Percentiles rank a stretch among this genome's conserved stretches.
phyloP scores from a whole-genome alignment of 2,329 filamentous ascomycete species.

The Ustulina deusta region DNA sequence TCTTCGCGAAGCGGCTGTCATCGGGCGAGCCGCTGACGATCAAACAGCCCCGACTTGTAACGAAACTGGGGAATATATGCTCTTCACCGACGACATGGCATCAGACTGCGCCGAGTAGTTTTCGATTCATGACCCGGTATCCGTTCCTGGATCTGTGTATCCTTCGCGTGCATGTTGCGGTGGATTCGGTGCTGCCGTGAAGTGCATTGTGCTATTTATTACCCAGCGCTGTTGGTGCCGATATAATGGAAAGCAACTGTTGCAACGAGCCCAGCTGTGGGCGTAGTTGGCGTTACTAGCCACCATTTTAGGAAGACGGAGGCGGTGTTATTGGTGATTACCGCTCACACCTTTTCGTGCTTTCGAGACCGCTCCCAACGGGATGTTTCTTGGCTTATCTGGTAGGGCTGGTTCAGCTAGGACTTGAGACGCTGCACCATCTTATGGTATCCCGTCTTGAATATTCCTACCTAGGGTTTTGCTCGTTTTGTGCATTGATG shows the following conservation, averaged over 20 bases:
- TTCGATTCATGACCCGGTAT: slow-evolving; percentile 3
- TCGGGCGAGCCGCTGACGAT: slow-evolving; percentile 34
- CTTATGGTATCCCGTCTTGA: slow-evolving; percentile 6
- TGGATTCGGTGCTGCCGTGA: slow-evolving; percentile 18
- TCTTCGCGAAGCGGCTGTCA: slow-evolving; percentile 26
- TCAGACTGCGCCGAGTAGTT: slow-evolving; percentile 17
- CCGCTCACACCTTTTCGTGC: slow-evolving; percentile 13
- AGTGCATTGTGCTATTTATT: slow-evolving; percentile 24
- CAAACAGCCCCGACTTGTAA: slow-evolving; percentile 32
- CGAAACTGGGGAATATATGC: slow-evolving; percentile 28
- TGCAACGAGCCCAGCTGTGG: slow-evolving; percentile 15
- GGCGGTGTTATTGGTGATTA: slow-evolving; percentile 4
- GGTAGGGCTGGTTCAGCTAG: slow-evolving; percentile 41
- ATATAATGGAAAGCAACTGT: slow-evolving; percentile 17
- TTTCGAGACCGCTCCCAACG: slow-evolving; percentile 17
- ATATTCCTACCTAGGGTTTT: neutral
- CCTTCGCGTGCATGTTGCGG: slow-evolving; percentile 13
- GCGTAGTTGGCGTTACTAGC: slow-evolving; percentile 6
- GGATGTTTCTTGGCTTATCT: slow-evolving; percentile 21
- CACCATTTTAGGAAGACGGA: slow-evolving; percentile 3
- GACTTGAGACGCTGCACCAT: slow-evolving; percentile 31
- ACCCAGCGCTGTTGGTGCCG: slow-evolving; percentile 1
- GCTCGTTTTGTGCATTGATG: neutral
- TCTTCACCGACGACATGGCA: slow-evolving; percentile 24
- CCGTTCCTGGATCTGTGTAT: slow-evolving; percentile 18